A percentile compares a stretch with the other conserved stretches of the same genome.
These are phyloP conservation scores for Corylus americana DNA, from an alignment of 306 rosid genomes.

Conservation along the genomic window DNA sequence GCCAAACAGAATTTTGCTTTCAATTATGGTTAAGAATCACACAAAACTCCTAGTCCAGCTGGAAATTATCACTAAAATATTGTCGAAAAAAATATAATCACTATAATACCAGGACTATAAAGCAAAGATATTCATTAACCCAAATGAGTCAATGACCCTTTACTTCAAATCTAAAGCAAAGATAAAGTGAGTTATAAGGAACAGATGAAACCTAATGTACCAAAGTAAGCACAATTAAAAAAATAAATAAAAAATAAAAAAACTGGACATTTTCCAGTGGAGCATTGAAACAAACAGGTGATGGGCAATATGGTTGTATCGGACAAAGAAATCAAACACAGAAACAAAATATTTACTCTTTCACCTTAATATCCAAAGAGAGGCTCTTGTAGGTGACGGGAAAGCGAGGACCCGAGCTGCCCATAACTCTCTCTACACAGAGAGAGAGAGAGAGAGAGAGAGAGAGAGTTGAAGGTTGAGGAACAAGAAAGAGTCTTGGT, in stretches of 20 bases:
- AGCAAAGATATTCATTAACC: background rate
- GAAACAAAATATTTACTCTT: background rate
- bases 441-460: background rate
- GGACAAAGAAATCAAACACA: background rate
- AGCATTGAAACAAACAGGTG: conserved; percentile 30
- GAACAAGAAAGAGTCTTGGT: background rate
- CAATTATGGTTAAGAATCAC: background rate
- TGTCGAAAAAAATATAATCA: background rate
- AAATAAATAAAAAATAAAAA: background rate
- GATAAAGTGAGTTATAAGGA: background rate
- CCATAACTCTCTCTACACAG: conserved; percentile 21
- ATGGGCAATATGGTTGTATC: conserved; percentile 8
- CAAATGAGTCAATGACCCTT: background rate
- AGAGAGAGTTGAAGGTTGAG: background rate
- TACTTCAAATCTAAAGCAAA: background rate
- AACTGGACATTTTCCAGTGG: background rate
- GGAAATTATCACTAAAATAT: background rate
- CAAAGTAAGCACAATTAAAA: background rate
- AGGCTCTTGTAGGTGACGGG: conserved; percentile 53
- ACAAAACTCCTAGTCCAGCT: background rate
- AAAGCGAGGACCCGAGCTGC: conserved; percentile 38
- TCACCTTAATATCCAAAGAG: conserved; percentile 62
- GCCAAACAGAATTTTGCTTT: background rate
- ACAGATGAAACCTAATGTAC: background rate
- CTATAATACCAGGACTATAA: background rate